These are phyloP conservation scores for Mortierella sp. DNA, from an alignment of 371 early-diverging fungal species.

Conservation along the genomic window DNA sequence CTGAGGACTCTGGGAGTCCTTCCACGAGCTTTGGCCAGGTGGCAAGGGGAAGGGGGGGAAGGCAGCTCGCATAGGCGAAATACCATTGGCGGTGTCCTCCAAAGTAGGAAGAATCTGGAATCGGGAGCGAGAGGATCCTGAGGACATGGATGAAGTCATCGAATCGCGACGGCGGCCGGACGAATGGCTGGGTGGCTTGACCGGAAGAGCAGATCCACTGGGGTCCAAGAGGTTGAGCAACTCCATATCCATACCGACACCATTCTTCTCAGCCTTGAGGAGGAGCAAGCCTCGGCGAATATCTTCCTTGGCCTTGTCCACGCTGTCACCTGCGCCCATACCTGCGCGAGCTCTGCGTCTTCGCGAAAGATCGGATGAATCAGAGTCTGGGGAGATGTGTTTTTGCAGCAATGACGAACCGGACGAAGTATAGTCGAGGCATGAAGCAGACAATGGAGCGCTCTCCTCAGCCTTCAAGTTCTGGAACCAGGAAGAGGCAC, in stretches of 20 bases:
- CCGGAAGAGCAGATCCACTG: slow-evolving; percentile 27
- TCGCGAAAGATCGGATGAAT: slow-evolving; percentile 42
- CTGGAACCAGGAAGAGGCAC: slow-evolving; percentile 51
- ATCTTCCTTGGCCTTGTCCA: slow-evolving; percentile 72
- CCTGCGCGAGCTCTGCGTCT: slow-evolving; percentile 45
- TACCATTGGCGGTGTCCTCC: slow-evolving; percentile 22
- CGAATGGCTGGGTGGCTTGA: slow-evolving; percentile 53
- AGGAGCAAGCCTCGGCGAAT: slow-evolving; percentile 60
- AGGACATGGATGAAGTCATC: slow-evolving; percentile 39
- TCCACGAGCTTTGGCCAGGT: slow-evolving; percentile 23
- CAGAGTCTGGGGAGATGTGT: slow-evolving; percentile 36
- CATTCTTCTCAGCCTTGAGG: slow-evolving; percentile 53
- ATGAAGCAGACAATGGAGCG: slow-evolving; percentile 36
- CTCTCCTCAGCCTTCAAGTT: slow-evolving; percentile 49
- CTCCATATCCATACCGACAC: slow-evolving; percentile 50
- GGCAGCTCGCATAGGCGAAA: slow-evolving; percentile 31
- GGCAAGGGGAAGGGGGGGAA: slow-evolving; percentile 37
- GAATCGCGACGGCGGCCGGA: slow-evolving; percentile 42
- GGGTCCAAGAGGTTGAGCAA: slow-evolving; percentile 59
- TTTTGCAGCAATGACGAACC: slow-evolving; percentile 23
- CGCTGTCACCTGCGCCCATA: slow-evolving; percentile 64
- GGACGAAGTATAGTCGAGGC: slow-evolving; percentile 30
- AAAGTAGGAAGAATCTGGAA: slow-evolving; percentile 25
- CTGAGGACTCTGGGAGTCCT: slow-evolving; percentile 31
- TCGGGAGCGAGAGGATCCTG: slow-evolving; percentile 32